A percentile compares a stretch with the other conserved stretches of the same genome.
phyloP scores from a whole-genome alignment of 352 stramenopile species.

The Phytophthora tubulina region DNA sequence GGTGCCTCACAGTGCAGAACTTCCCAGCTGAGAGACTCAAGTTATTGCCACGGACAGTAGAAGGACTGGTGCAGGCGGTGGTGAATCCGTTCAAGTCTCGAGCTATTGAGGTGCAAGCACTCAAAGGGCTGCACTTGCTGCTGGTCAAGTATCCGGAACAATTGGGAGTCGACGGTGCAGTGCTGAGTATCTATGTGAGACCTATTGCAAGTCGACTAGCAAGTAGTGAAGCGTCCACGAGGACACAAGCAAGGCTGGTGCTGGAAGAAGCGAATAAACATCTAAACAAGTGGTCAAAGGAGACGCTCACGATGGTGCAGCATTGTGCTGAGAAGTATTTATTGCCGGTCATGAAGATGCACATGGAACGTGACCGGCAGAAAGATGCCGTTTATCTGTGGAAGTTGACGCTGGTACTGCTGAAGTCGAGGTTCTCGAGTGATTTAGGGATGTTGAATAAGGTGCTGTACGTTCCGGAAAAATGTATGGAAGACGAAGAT shows the following conservation, averaged over 20 bases:
- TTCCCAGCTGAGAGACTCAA: constrained; percentile 55
- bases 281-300: constrained; percentile 42
- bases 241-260: constrained; percentile 55
- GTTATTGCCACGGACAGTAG: constrained; percentile 61
- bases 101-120: constrained; percentile 66
- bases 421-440: constrained; percentile 48
- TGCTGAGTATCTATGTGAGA: constrained; percentile 59
- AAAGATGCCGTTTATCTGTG: constrained; percentile 65
- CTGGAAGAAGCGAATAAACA: constrained; percentile 59
- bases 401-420: constrained; percentile 61
- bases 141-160: constrained; percentile 62
- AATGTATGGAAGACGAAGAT: constrained; percentile 58
- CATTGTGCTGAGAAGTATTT: constrained; percentile 59
- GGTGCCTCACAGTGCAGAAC: constrained; percentile 73
- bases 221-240: constrained; percentile 59
- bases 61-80: constrained; percentile 72
- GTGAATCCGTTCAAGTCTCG: constrained; percentile 80
- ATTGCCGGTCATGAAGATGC: constrained; percentile 62
- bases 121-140: constrained; percentile 68
- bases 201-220: constrained; percentile 62
- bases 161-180: constrained; percentile 33
- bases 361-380: constrained; percentile 51
- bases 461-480: constrained; percentile 67
- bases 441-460: constrained; percentile 61
- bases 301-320: constrained; percentile 45